Evolutionary conservation across 2,329 filamentous ascomycete species (phyloP), one percentile per base, ranked within the genome.

Genomic region (Apiospora koreana): DNA sequence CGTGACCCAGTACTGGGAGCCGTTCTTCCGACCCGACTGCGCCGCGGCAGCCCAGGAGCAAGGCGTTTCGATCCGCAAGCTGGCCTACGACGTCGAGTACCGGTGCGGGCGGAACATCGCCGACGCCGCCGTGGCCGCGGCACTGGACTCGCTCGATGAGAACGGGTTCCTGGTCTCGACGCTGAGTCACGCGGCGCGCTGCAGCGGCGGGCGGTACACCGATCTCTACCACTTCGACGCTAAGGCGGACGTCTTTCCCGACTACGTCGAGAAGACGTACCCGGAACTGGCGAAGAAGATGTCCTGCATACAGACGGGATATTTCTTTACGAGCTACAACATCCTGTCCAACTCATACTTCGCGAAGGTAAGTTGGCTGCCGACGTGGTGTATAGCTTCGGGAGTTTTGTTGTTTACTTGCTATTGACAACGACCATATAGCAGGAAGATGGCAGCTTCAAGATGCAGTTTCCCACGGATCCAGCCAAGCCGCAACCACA

Each of bases 1-100:
- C 71, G 84, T 87, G 67, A 89, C 87, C 0, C 83, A 89, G 72
- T 89, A 86, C 77, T 89, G 85, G 84, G 83, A 86, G 69, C 81
- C 41, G 4, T 45, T 66, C 64, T 42, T 42, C 23, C 64, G 64
- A 23, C 14, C 64, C 7, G 82, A 84, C 71, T 82, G 80, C 71
- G 81, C 83, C 16, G 74, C 78, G 28, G 79, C 79, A 67, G 84
- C 82, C 2, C 70, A 75, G 4, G 79, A 80, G 42, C 73, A 77
- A 16, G 84, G 82, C 6, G 76, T 86, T 21, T 81, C 80, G 0
- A 83, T 81, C 72, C 80, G 84, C 14, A 77, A 76, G 69, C 84
- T 82, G 71, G 84, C 84, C 0, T 86, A 85, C 71, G 80, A 86
- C 0, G 77, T 84, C 2, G 88, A 90, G 77, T 76, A 83, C 9